A percentile compares a stretch with the other conserved stretches of the same genome.
These are phyloP conservation scores for Agrocybe pediades DNA, from an alignment of 768 basidiomycete genomes.

Conservation along the genomic window DNA sequence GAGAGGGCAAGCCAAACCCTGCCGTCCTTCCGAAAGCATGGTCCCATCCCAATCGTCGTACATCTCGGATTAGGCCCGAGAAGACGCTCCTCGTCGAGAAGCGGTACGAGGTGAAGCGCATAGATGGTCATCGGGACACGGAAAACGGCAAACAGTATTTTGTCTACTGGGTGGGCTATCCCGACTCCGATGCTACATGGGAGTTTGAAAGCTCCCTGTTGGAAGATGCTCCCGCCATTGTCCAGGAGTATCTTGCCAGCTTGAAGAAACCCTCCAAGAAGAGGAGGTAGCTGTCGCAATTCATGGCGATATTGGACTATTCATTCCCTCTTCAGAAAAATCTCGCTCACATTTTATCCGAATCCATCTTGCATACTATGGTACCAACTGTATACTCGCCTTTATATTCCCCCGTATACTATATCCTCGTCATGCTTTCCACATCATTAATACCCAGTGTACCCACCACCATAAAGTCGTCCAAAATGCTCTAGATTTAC, in stretches of 20 bases:
- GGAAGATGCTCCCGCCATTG: constrained; percentile 48
- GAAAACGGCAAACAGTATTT: constrained; percentile 40
- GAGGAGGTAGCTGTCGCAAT: neutral
- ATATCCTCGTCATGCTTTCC: neutral
- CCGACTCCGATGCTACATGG: constrained; percentile 55
- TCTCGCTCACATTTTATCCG: too few relatives aligned
- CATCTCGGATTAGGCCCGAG: constrained; percentile 41
- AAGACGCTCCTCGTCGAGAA: constrained; percentile 40
- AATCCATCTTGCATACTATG: neutral
- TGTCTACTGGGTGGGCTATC: constrained; percentile 61
- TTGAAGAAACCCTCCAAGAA: neutral
- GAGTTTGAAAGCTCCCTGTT: constrained; percentile 48
- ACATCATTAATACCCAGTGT: too few relatives aligned
- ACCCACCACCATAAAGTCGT: too few relatives aligned
- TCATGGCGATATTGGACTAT: neutral
- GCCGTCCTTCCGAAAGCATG: constrained; percentile 48
- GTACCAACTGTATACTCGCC: neutral
- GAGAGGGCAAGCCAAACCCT: constrained; percentile 10
- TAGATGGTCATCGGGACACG: constrained; percentile 37
- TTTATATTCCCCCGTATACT: neutral
- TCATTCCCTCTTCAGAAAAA: neutral
- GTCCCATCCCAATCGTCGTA: constrained; percentile 45
- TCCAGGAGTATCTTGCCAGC: constrained; percentile 41
- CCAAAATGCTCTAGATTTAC: too few relatives aligned
- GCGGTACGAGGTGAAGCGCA: constrained; percentile 40